Percentiles rank a stretch among this genome's conserved stretches.
These are phyloP conservation scores for Funneliformis caledonium DNA, from an alignment of 371 early-diverging fungal genomes.

Conservation along the genomic window DNA sequence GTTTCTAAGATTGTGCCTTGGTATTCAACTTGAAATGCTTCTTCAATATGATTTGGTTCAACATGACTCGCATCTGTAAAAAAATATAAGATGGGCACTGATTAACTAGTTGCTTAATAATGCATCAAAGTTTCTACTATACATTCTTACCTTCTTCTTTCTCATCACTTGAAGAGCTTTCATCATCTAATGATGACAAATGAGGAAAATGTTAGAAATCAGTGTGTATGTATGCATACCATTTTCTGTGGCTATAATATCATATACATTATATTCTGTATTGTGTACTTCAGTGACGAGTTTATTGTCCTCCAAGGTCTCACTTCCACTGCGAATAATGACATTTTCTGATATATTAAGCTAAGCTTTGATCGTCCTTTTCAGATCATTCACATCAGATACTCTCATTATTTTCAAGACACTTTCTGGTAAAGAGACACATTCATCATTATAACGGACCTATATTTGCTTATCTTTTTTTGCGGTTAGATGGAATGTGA, in stretches of 20 bases:
- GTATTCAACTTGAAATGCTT: slow-evolving; percentile 5
- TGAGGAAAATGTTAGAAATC: background rate
- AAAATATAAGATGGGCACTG: background rate
- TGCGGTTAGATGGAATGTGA: slow-evolving; percentile 15
- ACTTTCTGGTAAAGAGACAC: too few relatives aligned
- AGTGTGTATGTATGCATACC: slow-evolving; percentile 5
- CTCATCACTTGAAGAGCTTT: background rate
- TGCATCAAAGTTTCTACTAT: too few relatives aligned
- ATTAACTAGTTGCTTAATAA: background rate
- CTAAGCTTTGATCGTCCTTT: too few relatives aligned
- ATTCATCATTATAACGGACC: background rate
- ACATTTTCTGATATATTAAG: too few relatives aligned
- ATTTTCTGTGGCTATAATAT: background rate
- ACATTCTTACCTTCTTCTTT: background rate
- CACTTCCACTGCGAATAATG: too few relatives aligned
- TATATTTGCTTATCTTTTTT: background rate
- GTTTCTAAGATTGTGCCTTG: background rate
- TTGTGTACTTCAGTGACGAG: too few relatives aligned
- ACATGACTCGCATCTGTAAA: background rate
- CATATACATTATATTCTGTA: background rate
- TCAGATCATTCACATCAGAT: too few relatives aligned
- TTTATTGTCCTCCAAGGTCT: too few relatives aligned
- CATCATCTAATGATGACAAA: slow-evolving; percentile 10
- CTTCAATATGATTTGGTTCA: slow-evolving; percentile 1
- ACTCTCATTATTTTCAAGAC: too few relatives aligned